Evolutionary conservation across 371 early-diverging fungal genomes (phyloP).

Genomic region (Capniomyces stellatus): DNA sequence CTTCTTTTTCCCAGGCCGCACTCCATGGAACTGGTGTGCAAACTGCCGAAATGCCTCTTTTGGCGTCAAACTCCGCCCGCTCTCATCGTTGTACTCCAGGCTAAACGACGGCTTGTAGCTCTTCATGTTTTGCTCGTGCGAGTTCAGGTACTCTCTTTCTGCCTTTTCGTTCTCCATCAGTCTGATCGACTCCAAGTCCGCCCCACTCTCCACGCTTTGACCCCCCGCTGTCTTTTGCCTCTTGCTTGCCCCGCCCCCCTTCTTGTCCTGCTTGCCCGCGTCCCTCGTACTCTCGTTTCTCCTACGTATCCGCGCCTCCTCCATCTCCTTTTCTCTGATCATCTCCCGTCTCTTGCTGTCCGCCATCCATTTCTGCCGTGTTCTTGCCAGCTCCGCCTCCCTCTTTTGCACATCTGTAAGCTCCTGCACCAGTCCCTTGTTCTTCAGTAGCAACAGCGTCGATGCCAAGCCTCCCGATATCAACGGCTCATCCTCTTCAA

Average conservation of each 20-base stretch:
- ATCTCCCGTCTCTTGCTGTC: background rate
- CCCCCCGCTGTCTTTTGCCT: background rate
- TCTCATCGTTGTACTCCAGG: slow-evolving; percentile 78
- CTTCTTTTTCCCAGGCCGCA: slow-evolving; percentile 79
- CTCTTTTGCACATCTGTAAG: background rate
- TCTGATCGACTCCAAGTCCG: slow-evolving; percentile 29
- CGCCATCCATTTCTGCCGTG: slow-evolving; percentile 1
- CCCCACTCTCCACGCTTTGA: background rate
- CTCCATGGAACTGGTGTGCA: slow-evolving; percentile 93
- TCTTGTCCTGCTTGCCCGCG: no score
- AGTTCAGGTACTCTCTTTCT: slow-evolving; percentile 47
- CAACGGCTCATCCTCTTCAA: background rate
- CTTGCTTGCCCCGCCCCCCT: background rate
- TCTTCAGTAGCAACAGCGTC: background rate
- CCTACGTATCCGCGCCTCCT: background rate
- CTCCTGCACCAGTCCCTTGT: background rate
- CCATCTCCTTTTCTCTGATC: background rate
- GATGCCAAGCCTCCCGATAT: background rate
- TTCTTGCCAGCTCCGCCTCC: slow-evolving; percentile 22
- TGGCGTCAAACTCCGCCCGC: slow-evolving; percentile 54
- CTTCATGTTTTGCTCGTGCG: slow-evolving; percentile 63
- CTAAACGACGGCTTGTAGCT: slow-evolving; percentile 79
- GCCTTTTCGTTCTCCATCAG: slow-evolving; percentile 34
- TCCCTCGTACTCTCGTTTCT: background rate
- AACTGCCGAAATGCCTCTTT: slow-evolving; percentile 85